These are phyloP conservation scores for Actinomucor elegans DNA, from an alignment of 371 early-diverging fungal genomes.

Conservation along the genomic window DNA sequence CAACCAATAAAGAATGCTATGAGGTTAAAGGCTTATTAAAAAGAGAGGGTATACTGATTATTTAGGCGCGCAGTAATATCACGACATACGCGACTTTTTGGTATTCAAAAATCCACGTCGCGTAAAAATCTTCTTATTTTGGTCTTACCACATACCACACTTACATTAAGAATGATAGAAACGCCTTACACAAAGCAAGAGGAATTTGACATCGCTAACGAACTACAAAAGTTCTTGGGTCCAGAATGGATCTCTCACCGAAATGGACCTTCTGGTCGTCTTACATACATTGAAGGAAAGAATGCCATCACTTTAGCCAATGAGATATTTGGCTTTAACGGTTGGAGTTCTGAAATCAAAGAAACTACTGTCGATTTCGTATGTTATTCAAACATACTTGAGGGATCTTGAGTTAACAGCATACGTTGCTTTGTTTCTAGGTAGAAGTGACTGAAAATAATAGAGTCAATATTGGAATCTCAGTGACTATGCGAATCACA, in stretches of 20 bases:
- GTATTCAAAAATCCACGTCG: no score
- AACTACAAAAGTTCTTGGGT: slow-evolving; percentile 8
- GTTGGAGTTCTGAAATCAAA: slow-evolving; percentile 91
- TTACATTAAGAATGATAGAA: no score
- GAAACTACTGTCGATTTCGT: slow-evolving; percentile 81
- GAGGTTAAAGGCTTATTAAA: no score
- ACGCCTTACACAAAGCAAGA: slow-evolving; percentile 8
- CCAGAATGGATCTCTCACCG: slow-evolving; percentile 20
- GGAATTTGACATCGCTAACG: neutral
- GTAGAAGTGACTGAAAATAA: slow-evolving; percentile 52
- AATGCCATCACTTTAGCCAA: slow-evolving; percentile 92
- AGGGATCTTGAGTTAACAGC: no score
- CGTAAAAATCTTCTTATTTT: no score
- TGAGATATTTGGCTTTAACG: slow-evolving; percentile 97
- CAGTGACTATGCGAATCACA: slow-evolving; percentile 85
- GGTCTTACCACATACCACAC: no score
- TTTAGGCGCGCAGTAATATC: no score
- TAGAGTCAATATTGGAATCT: slow-evolving; percentile 72
- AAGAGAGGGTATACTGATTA: no score
- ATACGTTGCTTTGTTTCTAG: no score
- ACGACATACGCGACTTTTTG: no score
- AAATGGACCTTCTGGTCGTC: slow-evolving; percentile 32
- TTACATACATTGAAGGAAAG: slow-evolving; percentile 94
- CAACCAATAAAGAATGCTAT: no score
- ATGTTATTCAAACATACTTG: neutral